A percentile compares a stretch with the other conserved stretches of the same genome.
Conservation (phyloP, 305 asterid species). For the Solanum hybrid region DNA sequence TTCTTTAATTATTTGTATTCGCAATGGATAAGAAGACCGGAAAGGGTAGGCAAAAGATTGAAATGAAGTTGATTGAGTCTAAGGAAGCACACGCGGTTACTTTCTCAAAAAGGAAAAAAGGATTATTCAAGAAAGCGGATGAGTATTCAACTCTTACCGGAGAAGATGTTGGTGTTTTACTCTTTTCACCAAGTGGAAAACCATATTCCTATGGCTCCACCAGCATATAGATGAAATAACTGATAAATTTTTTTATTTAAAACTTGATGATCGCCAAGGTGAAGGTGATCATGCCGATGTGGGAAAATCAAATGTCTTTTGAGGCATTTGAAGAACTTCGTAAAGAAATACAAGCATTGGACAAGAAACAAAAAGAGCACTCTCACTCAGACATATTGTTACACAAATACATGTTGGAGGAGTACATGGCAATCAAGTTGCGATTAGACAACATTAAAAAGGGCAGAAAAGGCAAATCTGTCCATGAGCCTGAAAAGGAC, state of each 20-base stretch:
- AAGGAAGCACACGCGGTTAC: neutral
- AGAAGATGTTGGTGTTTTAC: neutral
- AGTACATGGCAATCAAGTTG: neutral
- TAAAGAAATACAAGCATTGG: neutral
- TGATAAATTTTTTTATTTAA: neutral
- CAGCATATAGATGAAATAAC: neutral
- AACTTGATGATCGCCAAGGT: neutral
- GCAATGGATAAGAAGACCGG: neutral
- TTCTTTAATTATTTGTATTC: neutral
- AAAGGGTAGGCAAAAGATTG: neutral
- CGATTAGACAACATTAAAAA: neutral
- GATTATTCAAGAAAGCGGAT: neutral
- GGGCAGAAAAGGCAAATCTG: neutral
- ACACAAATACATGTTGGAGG: neutral
- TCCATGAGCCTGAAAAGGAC: neutral
- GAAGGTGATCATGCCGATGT: neutral
- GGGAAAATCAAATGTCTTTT: neutral
- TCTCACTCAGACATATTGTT: neutral
- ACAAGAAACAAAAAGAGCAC: neutral
- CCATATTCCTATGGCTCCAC: neutral
- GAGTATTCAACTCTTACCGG: neutral
- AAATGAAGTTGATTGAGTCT: neutral
- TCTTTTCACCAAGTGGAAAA: neutral
- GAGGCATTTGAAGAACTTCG: neutral
- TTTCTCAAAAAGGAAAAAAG: neutral